Conservation (phyloP, 2,329 filamentous ascomycete genomes). For the Drechslerella dactyloides region DNA sequence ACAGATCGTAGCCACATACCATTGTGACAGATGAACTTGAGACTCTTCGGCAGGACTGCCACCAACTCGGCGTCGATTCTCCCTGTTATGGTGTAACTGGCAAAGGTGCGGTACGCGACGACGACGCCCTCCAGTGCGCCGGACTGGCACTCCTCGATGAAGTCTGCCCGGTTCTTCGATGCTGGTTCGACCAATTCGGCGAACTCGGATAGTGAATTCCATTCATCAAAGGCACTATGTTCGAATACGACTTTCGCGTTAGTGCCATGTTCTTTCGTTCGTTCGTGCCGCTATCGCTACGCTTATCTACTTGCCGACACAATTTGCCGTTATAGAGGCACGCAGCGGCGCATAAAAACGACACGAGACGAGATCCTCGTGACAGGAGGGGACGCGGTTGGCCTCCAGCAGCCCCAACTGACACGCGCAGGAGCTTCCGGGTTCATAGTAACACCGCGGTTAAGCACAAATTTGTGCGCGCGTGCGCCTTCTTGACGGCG, state of each 20-base stretch:
- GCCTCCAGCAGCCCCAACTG: not conserved
- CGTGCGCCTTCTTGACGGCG: not conserved
- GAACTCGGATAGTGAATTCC: conserved; percentile 67
- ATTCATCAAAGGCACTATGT: conserved; percentile 69
- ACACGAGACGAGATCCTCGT: conserved; percentile 3
- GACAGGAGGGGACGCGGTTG: conserved; percentile 12
- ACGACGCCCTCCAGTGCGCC: conserved; percentile 71
- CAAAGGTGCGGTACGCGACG: conserved; percentile 74
- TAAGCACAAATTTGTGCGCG: not conserved
- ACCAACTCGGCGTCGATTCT: conserved; percentile 74
- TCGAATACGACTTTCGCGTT: conserved; percentile 21
- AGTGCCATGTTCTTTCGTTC: conserved; percentile 14
- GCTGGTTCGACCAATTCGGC: conserved; percentile 71
- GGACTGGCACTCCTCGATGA: conserved; percentile 71
- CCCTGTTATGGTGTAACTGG: conserved; percentile 70
- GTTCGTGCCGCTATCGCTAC: conserved; percentile 4
- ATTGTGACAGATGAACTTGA: conserved; percentile 69
- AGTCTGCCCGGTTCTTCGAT: conserved; percentile 69
- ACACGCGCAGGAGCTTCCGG: not conserved
- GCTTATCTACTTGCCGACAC: not conserved
- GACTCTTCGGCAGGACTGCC: conserved; percentile 63
- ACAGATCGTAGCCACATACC: conserved; percentile 58
- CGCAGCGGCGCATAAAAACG: conserved; percentile 1
- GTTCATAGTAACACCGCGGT: not conserved
- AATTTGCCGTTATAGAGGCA: not conserved